phyloP scores from a whole-genome alignment of 371 early-diverging fungal species.

The Nematocida parisii region DNA sequence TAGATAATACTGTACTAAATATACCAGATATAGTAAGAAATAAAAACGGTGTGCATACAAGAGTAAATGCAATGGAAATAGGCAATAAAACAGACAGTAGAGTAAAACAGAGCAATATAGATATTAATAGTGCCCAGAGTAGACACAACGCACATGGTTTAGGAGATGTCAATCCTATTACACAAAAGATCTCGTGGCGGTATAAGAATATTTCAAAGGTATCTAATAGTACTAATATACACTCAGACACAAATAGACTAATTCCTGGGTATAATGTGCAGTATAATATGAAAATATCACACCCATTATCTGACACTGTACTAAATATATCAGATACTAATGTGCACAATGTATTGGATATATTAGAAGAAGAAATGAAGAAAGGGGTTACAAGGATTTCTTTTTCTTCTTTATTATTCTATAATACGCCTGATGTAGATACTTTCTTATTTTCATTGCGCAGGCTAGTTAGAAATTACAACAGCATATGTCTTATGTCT shows the following conservation, averaged over 20 bases:
- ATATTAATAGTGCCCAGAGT: neutral
- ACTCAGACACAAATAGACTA: neutral
- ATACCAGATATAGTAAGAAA: neutral
- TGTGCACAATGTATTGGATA: neutral
- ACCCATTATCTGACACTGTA: slow-evolving; percentile 12
- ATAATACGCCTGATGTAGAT: slow-evolving; percentile 5
- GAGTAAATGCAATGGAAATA: too few relatives aligned
- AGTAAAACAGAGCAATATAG: too few relatives aligned
- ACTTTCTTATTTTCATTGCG: slow-evolving; percentile 21
- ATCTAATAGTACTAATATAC: neutral
- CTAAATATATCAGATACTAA: neutral
- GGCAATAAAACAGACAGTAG: too few relatives aligned
- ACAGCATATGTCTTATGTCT: slow-evolving; percentile 24
- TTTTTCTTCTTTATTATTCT: slow-evolving; percentile 36
- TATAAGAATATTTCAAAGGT: slow-evolving; percentile 36
- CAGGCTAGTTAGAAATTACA: neutral
- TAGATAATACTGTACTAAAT: slow-evolving; percentile 29
- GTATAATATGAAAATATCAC: slow-evolving; percentile 18
- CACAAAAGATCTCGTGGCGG: slow-evolving; percentile 43
- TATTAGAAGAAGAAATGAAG: neutral
- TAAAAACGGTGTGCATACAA: neutral
- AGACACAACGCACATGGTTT: neutral
- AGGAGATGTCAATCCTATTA: neutral
- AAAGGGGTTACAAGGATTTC: slow-evolving; percentile 3
- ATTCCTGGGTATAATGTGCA: neutral